These are phyloP conservation scores for Curvularia verruculosa DNA, from an alignment of 2,329 filamentous ascomycete species.

Conservation along the genomic window DNA sequence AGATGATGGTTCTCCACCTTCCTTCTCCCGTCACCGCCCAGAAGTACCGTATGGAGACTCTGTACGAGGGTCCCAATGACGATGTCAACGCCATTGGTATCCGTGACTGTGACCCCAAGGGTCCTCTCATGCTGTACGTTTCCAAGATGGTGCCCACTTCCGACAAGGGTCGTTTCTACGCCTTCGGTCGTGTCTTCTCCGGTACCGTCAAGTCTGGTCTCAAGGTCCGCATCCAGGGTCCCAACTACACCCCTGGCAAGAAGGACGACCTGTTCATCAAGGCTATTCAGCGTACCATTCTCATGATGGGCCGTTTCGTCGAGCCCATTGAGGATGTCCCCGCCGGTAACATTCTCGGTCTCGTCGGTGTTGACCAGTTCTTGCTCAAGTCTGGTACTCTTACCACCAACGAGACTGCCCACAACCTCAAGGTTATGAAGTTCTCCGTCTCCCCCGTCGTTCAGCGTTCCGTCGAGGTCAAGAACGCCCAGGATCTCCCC, in stretches of 20 bases:
- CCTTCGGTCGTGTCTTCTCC: constrained; percentile 99
- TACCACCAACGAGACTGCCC: constrained; percentile 93
- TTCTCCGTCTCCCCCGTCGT: constrained; percentile 99
- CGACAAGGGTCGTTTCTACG: constrained; percentile 99
- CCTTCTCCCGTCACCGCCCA: constrained; percentile 95
- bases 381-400: constrained; percentile 99
- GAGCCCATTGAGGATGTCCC: constrained; percentile 99
- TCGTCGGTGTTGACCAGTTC: constrained; percentile 99
- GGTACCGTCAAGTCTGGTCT: constrained; percentile 97
- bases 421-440: constrained; percentile 99
- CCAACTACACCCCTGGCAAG: constrained; percentile 97
- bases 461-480: constrained; percentile 97
- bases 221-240: constrained; percentile 99
- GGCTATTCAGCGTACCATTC: constrained; percentile 98
- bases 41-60: constrained; percentile 96
- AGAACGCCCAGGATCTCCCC: constrained; percentile 99
- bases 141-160: constrained; percentile 99
- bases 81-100: constrained; percentile 94
- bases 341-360: constrained; percentile 98
- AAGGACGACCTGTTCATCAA: constrained; percentile 99
- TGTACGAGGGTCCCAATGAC: constrained; percentile 96
- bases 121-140: constrained; percentile 99
- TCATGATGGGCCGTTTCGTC: constrained; percentile 99
- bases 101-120: constrained; percentile 97
- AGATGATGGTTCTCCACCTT: constrained; percentile 99